Evolutionary conservation across 2,329 filamentous ascomycete species (phyloP), one percentile per base, ranked within the genome.

Genomic region (Colletotrichum costaricense): DNA sequence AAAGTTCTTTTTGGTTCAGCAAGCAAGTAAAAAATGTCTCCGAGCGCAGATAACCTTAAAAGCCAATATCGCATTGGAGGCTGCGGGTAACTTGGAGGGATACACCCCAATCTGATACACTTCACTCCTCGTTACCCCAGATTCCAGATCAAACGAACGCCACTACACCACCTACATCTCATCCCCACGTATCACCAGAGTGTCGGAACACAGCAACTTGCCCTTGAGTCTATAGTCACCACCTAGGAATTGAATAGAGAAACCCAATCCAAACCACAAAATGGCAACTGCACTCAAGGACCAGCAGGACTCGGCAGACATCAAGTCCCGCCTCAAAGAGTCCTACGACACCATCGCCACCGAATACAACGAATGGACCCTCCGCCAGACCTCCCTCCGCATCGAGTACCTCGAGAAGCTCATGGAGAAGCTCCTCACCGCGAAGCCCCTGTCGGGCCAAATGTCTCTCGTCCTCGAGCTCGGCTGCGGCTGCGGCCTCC

Each of bases 271-370:
- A 42, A 42, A 42, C 19, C 22, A 63, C 38, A 28, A 64, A 54
- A 72, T 72, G 70, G 12, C 70, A 5, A 16, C 55, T 19, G 30
- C 24, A n/a, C n/a, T 28, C n/a, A 62, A 65, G 2, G 30, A 73
- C 22, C 38, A 57, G 22, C 59, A 56, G 26, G 63, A 22, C 67
- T 7, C 2, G 12, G 35, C 49, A 35, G 35, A 85, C 72, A 67
- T 85, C 74, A 85, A 85, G 74, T 72, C 78, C n/a, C 82, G 84
- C 59, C 59, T 84, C 69, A 81, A 81, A 67, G 78, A 77, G 5
- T 84, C 83, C 2, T 85, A 85, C 76, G 81, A 85, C 71, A 77
- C 78, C 42, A 85, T 86, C 67, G 82, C 83, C 4, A 71, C 78
- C 1, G 69, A 71, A 8, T 86, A 86, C 79, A 85, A 84, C 73